Base-by-base conservation (phyloP, 208 protist genomes). In the Angomonas desouzai region DNA sequence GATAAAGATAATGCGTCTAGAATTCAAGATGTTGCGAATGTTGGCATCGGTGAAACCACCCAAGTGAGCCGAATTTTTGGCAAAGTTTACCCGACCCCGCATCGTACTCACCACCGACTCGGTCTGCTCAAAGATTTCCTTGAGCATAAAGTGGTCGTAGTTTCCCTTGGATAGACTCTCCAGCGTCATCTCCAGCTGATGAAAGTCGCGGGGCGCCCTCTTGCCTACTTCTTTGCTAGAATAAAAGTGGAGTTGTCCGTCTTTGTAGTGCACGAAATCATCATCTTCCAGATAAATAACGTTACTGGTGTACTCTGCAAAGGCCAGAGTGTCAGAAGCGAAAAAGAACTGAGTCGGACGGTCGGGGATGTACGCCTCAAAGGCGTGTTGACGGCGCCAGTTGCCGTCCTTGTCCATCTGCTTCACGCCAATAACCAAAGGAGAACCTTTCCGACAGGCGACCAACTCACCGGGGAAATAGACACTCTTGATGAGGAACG, bases 101-200 rank as follows among this genome's bases (percentile, higher is more conserved):
- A 99, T 97, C 6, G 87, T 87, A 77, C 93, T 93, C 18, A 89
- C 56, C 13, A 97, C 69, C 30, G 89, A 90, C 47, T 98, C 90
- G 1, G 90, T 68, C 83, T 99, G 98, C 76, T 99, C 96, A 70
- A 91, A 84, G 55, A 99, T 98, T 78, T 99, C 97, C 79, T 99
- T 99, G 23, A 97, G 79, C 98, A 99, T 99, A 71, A 98, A 99
- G 76, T 98, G 89, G 9, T 76, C 66, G 74, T 97, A 99, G 36
- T 66, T 72, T 11, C 96, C 94, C 71, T 97, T 97, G 56, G 80
- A 85, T 40, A 98, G 77, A 38, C 83, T 82, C 53, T 93, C 83
- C 25, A 96, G 62, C 66, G 83, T 85, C 28, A 88, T 77, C 59
- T 97, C 87, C 16, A 98, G 66, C 43, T 70, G 70, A 38, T 60